Evolutionary conservation across 345 rosid species (phyloP).

Genomic region (Populus simonii): DNA sequence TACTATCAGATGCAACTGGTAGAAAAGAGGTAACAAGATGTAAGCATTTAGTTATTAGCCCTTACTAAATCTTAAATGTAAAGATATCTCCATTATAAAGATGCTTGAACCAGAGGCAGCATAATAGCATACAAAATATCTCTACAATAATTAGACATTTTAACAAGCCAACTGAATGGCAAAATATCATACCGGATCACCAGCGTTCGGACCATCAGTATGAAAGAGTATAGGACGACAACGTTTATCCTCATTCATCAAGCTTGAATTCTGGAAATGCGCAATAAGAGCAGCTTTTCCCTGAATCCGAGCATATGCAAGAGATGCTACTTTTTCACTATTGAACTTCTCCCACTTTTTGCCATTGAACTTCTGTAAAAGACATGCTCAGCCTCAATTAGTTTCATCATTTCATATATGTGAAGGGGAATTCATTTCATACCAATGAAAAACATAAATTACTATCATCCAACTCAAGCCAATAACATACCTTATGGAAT

Average conservation of each 20-base stretch:
- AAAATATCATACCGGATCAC: conserved; percentile 59
- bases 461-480: background rate
- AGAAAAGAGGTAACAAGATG: background rate
- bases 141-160: background rate
- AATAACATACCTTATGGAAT: conserved; percentile 34
- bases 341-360: conserved; percentile 93
- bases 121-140: background rate
- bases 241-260: conserved; percentile 92
- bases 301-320: conserved; percentile 85
- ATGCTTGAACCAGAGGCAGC: background rate
- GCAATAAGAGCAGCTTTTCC: conserved; percentile 83
- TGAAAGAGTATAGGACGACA: conserved; percentile 88
- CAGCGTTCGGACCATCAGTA: conserved; percentile 85
- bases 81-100: background rate
- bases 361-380: conserved; percentile 72
- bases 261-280: conserved; percentile 91
- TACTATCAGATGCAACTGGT: conserved; percentile 1
- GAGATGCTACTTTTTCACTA: conserved; percentile 85
- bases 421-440: background rate
- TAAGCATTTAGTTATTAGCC: background rate
- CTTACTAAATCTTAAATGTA: background rate
- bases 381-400: background rate
- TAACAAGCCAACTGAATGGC: conserved; percentile 3
- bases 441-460: background rate
- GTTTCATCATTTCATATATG: background rate